These are phyloP conservation scores for Tulasnella sp. DNA, from an alignment of 768 basidiomycete genomes.

Conservation along the genomic window DNA sequence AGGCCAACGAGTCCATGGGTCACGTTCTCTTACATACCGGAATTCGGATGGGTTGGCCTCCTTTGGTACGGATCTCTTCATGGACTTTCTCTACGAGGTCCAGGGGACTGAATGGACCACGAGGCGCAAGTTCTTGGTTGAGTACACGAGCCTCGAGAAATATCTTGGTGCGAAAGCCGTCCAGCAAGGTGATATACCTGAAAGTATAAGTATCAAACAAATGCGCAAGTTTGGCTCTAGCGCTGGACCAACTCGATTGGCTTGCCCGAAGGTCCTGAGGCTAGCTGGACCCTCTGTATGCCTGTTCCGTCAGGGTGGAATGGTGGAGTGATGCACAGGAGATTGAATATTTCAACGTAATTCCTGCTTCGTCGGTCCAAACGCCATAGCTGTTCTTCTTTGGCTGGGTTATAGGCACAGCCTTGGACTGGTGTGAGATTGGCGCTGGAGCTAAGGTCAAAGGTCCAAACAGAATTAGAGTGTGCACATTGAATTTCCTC, in stretches of 20 bases:
- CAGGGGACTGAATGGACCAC: neutral
- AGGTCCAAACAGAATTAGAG: neutral
- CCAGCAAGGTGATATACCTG: neutral
- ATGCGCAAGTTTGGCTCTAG: neutral
- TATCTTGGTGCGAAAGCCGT: neutral
- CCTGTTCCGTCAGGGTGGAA: neutral
- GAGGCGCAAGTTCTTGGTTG: neutral
- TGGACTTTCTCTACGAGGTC: neutral
- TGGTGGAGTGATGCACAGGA: constrained; percentile 2
- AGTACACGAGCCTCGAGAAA: neutral
- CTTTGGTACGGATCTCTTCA: neutral
- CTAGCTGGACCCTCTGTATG: neutral
- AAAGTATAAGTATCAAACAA: neutral
- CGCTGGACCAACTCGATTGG: neutral
- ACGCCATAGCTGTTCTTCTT: constrained; percentile 1
- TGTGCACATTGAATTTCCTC: neutral
- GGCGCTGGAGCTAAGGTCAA: neutral
- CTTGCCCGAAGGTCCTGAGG: neutral
- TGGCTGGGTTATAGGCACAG: neutral
- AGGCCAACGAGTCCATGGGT: neutral
- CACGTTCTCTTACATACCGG: neutral
- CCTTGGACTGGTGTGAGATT: neutral
- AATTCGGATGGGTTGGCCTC: neutral
- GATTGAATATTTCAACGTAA: neutral
- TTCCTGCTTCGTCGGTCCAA: neutral